Evolutionary conservation across 139 green algal genomes (phyloP).

Genomic region (Closterium sp.): DNA sequence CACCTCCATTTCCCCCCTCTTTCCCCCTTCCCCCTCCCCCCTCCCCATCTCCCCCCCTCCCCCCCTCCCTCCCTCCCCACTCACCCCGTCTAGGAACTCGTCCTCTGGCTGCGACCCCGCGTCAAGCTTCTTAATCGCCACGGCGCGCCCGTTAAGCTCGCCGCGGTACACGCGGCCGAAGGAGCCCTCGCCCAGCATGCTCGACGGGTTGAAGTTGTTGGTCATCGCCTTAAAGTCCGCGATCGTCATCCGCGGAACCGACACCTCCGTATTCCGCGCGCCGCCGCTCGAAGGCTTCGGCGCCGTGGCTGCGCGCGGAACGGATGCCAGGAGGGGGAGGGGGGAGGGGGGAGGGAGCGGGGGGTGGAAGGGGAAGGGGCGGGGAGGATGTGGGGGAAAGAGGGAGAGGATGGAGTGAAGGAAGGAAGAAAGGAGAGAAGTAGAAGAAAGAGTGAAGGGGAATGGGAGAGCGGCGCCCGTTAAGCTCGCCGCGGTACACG

Average conservation of each 20-base stretch:
- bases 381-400: no score
- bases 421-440: no score
- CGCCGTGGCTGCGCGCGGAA: neutral
- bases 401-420: no score
- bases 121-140: slow-evolving; percentile 47
- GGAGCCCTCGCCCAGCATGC: slow-evolving; percentile 44
- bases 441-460: no score
- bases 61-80: neutral
- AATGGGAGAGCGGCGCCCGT: neutral
- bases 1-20: no score
- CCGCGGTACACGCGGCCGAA: slow-evolving; percentile 47
- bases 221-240: slow-evolving; percentile 37
- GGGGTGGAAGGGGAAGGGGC: no score
- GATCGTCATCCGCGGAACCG: neutral
- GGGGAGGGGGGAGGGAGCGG: no score
- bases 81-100: slow-evolving; percentile 40
- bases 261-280: neutral
- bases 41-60: no score
- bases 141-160: slow-evolving; percentile 5
- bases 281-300: neutral
- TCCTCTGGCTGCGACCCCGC: slow-evolving; percentile 26
- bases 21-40: no score
- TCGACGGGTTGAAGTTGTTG: slow-evolving; percentile 31
- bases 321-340: no score
- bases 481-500: slow-evolving; percentile 35